Conservation (phyloP, 495 filamentous ascomycete genomes). For the Penicillium subrubescens region DNA sequence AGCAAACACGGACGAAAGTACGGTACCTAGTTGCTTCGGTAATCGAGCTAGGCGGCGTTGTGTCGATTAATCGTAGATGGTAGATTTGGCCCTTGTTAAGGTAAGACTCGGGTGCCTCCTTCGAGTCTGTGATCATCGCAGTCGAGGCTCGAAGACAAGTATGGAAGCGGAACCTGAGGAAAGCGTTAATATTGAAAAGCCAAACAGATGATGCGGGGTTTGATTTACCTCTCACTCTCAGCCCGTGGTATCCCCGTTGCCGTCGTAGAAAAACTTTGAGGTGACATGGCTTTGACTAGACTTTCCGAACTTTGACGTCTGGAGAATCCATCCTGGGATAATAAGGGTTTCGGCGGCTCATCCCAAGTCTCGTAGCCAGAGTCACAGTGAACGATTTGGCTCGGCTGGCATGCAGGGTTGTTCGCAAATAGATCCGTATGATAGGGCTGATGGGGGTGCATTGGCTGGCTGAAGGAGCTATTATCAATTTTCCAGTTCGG, state of each 20-base stretch:
- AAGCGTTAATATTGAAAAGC: not conserved
- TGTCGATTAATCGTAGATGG: conserved; percentile 74
- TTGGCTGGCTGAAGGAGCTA: not conserved
- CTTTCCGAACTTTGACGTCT: not conserved
- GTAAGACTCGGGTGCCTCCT: conserved; percentile 76
- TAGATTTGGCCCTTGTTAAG: conserved; percentile 97
- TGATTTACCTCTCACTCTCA: not conserved
- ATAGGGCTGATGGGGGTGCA: not conserved
- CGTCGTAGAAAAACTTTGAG: not conserved
- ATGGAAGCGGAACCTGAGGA: not conserved
- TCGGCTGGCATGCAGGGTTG: not conserved
- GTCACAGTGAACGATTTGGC: not conserved
- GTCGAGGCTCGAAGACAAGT: not conserved
- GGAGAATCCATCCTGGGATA: not conserved
- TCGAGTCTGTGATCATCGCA: not conserved
- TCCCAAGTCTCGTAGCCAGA: not conserved
- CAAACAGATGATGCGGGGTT: not conserved
- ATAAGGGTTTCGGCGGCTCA: not conserved
- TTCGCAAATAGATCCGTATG: not conserved
- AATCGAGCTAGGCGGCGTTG: conserved; percentile 46
- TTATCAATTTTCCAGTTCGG: not conserved
- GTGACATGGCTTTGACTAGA: not conserved
- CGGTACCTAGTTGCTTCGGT: conserved; percentile 64
- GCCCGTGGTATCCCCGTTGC: not conserved
- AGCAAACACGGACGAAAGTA: conserved; percentile 87